These are phyloP conservation scores for Planoprotostelium fungivorum DNA, from an alignment of 78 protist species.

Conservation along the genomic window DNA sequence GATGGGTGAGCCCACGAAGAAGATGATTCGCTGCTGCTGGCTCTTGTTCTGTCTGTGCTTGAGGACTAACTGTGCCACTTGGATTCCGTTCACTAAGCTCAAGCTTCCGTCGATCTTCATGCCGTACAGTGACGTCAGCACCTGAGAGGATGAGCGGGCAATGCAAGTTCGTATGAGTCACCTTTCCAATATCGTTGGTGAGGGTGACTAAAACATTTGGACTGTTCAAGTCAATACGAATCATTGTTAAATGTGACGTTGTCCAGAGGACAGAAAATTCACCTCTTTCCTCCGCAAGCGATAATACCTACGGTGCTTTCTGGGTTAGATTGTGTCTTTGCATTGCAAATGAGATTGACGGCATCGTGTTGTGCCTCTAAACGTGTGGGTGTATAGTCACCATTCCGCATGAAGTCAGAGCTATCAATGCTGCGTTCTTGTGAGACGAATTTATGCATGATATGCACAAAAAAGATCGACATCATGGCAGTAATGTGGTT, in stretches of 20 bases:
- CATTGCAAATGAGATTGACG: constrained; percentile 58
- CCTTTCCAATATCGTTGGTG: constrained; percentile 57
- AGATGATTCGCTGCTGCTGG: constrained; percentile 86
- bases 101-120: background rate
- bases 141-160: background rate
- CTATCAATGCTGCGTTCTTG: constrained; percentile 78
- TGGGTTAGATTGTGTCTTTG: constrained; percentile 68
- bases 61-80: constrained; percentile 57
- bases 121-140: background rate
- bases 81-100: background rate
- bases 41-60: constrained; percentile 86
- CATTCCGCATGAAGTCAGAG: constrained; percentile 89
- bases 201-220: constrained; percentile 70
- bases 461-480: background rate
- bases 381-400: constrained; percentile 83
- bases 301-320: constrained; percentile 71
- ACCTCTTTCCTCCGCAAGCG: constrained; percentile 62
- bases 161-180: constrained; percentile 2
- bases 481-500: background rate
- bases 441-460: too few species aligned
- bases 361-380: constrained; percentile 79
- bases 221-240: constrained; percentile 26
- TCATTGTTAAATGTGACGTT: background rate
- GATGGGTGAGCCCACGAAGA: constrained; percentile 88
- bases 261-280: background rate